Evolutionary conservation across 2,329 filamentous ascomycete species (phyloP).

Genomic region (Simplicillium aogashimaense): DNA sequence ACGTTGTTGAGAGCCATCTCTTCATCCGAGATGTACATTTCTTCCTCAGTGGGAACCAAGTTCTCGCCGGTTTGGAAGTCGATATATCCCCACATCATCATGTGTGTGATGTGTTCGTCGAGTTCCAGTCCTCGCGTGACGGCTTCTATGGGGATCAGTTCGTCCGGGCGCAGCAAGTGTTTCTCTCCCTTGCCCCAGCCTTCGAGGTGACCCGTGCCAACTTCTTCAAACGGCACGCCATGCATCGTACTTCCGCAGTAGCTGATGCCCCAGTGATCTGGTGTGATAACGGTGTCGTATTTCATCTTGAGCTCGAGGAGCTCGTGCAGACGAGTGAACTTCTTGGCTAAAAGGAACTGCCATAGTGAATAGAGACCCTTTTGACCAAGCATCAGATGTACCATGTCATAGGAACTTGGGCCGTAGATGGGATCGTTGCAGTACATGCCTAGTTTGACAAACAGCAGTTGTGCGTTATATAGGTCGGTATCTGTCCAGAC

Average conservation of each 20-base stretch:
- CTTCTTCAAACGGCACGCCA: conserved; percentile 38
- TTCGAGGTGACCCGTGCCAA: conserved; percentile 45
- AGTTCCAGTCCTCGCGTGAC: conserved; percentile 40
- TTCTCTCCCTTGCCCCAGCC: conserved; percentile 40
- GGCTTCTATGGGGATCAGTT: conserved; percentile 48
- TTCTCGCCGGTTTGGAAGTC: conserved; percentile 41
- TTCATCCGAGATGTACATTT: conserved; percentile 41
- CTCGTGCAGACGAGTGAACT: conserved; percentile 38
- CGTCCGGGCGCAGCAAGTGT: conserved; percentile 45
- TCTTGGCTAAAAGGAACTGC: conserved; percentile 47
- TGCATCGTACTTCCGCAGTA: conserved; percentile 24
- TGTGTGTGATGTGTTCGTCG: conserved; percentile 41
- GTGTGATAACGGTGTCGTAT: conserved; percentile 40
- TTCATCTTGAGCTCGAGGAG: conserved; percentile 45
- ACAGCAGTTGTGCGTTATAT: conserved; percentile 51
- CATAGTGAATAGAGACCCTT: conserved; percentile 44
- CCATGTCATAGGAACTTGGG: conserved; percentile 36
- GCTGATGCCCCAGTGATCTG: conserved; percentile 14
- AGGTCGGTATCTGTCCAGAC: conserved; percentile 53
- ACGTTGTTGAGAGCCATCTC: conserved; percentile 22
- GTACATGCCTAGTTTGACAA: conserved; percentile 62
- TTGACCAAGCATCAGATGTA: conserved; percentile 52
- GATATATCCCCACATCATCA: conserved; percentile 54
- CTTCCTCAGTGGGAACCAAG: conserved; percentile 36
- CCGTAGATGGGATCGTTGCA: conserved; percentile 55